These are phyloP conservation scores for Phytophthora ramorum DNA, from an alignment of 352 stramenopile genomes.

Conservation along the genomic window DNA sequence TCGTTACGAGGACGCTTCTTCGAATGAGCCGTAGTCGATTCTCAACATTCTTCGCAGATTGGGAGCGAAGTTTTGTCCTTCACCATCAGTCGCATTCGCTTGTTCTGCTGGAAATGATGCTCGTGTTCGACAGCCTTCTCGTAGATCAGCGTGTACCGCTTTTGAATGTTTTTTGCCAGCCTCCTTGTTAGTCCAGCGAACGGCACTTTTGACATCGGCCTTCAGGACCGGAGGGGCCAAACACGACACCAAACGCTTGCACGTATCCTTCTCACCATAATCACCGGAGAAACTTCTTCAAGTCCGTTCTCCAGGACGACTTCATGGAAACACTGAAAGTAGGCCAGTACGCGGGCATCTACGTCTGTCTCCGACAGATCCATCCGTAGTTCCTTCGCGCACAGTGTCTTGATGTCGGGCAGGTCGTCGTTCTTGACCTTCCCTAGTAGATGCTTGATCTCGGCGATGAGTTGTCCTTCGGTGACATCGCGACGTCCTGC, in stretches of 20 bases:
- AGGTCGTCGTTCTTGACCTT: slow-evolving; percentile 2
- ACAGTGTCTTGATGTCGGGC: not conserved
- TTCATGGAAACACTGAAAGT: not conserved
- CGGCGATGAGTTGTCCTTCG: not conserved
- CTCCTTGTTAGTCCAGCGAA: not conserved
- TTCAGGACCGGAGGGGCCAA: not conserved
- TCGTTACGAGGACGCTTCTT: not conserved
- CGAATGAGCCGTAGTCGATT: no score
- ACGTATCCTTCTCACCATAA: not conserved
- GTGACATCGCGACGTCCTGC: not conserved
- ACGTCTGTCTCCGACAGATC: not conserved
- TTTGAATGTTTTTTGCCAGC: not conserved
- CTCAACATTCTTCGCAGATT: not conserved
- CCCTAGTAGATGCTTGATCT: not conserved
- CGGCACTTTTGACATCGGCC: not conserved
- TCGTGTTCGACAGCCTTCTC: not conserved
- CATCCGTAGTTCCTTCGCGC: not conserved
- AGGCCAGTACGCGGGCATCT: not conserved
- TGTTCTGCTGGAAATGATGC: not conserved
- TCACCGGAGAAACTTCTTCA: not conserved
- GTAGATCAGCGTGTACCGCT: not conserved
- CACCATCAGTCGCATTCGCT: not conserved
- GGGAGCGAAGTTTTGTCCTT: not conserved
- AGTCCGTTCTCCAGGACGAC: not conserved
- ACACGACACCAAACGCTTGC: not conserved